Evolutionary conservation across 1,284 basidiomycete species (phyloP).

Genomic region (Cutaneotrichosporon mucoides): DNA sequence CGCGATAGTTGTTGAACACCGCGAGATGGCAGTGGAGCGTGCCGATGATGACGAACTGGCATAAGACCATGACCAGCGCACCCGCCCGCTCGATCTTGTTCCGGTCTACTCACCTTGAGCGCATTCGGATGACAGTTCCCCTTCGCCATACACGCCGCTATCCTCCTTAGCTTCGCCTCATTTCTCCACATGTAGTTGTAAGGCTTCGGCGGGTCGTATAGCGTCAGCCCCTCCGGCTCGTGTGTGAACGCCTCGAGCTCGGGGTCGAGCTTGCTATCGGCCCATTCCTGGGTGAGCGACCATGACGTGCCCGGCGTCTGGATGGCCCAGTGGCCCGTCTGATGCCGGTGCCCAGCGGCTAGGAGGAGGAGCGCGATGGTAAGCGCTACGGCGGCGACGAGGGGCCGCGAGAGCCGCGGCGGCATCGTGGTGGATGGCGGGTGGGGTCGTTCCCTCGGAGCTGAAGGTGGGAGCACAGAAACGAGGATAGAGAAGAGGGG

Average conservation of each 20-base stretch:
- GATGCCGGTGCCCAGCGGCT: no score
- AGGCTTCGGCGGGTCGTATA: neutral
- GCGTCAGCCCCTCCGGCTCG: neutral
- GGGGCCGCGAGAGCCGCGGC: no score
- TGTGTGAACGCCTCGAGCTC: neutral
- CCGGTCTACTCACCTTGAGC: conserved; percentile 9
- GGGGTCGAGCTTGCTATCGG: neutral
- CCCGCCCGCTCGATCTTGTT: no score
- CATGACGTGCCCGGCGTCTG: neutral
- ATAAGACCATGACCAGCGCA: neutral
- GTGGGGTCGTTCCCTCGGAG: no score
- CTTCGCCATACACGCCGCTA: conserved; percentile 11
- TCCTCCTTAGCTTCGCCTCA: conserved; percentile 15
- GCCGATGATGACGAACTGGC: conserved; percentile 10
- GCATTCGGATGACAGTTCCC: conserved; percentile 14
- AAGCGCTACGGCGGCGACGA: no score
- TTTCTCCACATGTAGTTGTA: conserved; percentile 17
- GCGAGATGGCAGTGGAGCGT: conserved; percentile 14
- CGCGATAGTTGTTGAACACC: conserved; percentile 11
- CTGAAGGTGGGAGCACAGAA: no score
- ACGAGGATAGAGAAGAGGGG: no score
- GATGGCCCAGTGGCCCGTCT: neutral
- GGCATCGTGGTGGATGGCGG: no score
- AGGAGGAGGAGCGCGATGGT: no score
- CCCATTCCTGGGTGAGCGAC: neutral